Conservation (phyloP, 129 eudicot genomes). For the Tanacetum coccineum region DNA sequence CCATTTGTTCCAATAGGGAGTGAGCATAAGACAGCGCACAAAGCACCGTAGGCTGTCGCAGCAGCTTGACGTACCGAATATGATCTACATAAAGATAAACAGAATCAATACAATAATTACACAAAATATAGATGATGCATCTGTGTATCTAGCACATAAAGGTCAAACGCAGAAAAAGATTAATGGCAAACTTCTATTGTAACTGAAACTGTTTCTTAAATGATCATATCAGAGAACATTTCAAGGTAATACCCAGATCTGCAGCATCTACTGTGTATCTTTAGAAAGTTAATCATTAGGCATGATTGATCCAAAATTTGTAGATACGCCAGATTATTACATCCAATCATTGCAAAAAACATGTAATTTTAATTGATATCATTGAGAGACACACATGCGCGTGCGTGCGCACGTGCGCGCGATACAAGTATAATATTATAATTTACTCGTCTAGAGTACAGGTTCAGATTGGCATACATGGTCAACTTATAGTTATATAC, state of each 20-base stretch:
- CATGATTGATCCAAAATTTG: conserved; percentile 5
- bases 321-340: background rate
- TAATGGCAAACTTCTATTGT: conserved; percentile 4
- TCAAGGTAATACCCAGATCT: too few relatives aligned
- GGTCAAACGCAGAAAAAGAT: conserved; percentile 15
- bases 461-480: background rate
- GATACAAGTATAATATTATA: too few relatives aligned
- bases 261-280: too few relatives aligned
- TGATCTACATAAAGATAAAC: conserved; percentile 45
- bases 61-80: conserved; percentile 88
- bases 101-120: conserved; percentile 6
- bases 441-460: too few relatives aligned
- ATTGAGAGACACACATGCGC: background rate
- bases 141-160: conserved; percentile 15
- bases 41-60: conserved; percentile 87
- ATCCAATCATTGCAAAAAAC: background rate
- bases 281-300: background rate
- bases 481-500: background rate
- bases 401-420: too few relatives aligned
- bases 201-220: background rate
- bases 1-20: conserved; percentile 46
- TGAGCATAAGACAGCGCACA: conserved; percentile 82
- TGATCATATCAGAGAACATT: too few relatives aligned
- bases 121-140: background rate
- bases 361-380: background rate